Percentiles rank a stretch among this genome's conserved stretches.
These are phyloP conservation scores for Taiwanofungus camphoratus DNA, from an alignment of 1,284 basidiomycete genomes.

Conservation along the genomic window DNA sequence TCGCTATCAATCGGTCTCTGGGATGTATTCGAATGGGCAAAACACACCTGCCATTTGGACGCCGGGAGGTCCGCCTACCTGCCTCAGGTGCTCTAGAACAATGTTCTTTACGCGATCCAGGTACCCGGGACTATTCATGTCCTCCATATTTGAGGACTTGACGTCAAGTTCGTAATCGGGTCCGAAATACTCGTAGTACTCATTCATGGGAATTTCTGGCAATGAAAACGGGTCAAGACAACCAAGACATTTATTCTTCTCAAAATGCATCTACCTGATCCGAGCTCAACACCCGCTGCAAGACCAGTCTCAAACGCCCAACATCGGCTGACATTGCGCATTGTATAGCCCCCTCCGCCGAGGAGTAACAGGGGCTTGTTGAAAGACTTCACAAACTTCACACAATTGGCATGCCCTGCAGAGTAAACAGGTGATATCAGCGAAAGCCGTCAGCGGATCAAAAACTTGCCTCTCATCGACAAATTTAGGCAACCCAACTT, in stretches of 20 bases:
- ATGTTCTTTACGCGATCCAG: conserved; percentile 90
- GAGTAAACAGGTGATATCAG: background rate
- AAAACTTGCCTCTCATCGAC: conserved; percentile 79
- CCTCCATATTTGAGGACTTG: conserved; percentile 91
- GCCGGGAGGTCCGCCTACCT: conserved; percentile 82
- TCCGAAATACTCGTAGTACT: conserved; percentile 99
- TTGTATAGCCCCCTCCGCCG: conserved; percentile 98
- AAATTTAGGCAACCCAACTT: conserved; percentile 96
- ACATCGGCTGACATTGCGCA: conserved; percentile 93
- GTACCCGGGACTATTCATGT: conserved; percentile 91
- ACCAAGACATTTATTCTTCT: background rate
- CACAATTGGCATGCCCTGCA: conserved; percentile 95
- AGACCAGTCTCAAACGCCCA: conserved; percentile 99
- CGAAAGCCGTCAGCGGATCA: background rate
- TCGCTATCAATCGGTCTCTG: too few species aligned
- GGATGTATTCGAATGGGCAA: background rate
- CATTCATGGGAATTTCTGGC: conserved; percentile 92
- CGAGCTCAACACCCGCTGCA: conserved; percentile 92
- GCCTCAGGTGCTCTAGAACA: conserved; percentile 86
- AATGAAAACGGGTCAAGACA: background rate
- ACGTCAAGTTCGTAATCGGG: conserved; percentile 98
- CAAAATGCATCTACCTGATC: conserved; percentile 48
- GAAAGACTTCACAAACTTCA: conserved; percentile 96
- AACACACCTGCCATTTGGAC: conserved; percentile 78
- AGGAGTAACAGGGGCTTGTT: conserved; percentile 89